Evolutionary conservation across 306 rosid species (phyloP), one percentile per base, ranked within the genome.

Genomic region (Vicia villosa): DNA sequence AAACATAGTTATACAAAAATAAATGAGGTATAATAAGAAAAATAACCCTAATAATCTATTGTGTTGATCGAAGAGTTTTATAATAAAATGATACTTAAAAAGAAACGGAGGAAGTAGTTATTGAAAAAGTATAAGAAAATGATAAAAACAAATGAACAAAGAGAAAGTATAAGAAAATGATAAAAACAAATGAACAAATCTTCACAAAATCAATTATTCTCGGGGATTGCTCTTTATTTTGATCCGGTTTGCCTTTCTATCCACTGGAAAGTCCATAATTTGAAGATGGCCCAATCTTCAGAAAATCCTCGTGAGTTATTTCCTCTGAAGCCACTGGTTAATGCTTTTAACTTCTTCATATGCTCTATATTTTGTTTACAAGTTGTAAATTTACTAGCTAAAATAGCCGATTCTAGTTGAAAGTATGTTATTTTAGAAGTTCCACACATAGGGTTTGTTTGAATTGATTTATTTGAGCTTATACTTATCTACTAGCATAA

Each of bases 201-300:
- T n/a, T n/a, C n/a, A n/a, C n/a, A n/a, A n/a, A n/a, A n/a, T 32
- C 37, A 32, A 32, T 32, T 32, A 32, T 32, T 32, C 37, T 32
- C 8, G 8, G 37, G 8, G 8, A 32, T 32, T 32, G 5, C 37
- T 5, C 8, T 32, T 30, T 30, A 30, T 30, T 45, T 30, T 68
- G 38, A 26, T 22, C 72, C 37, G 45, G 68, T 41, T 51, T 21
- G 45, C 74, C 10, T 72, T 42, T 38, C 40, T 72, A 73, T 79
- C 56, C 47, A n/a, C 69, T 45, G 50, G 50, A 65, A 72, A 40
- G 8, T 42, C 70, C 5, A 74, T 37, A 66, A 34, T 47, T 75
- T 80, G 66, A 78, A 61, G 76, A 90, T 87, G 93, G 82, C 89
- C 49, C 80, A 80, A 58, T 34, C 83, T 77, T 63, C 83, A 5